Percentiles rank a stretch among this genome's conserved stretches.
Conservation (phyloP, 2,329 filamentous ascomycete species). For the Verticillium longisporum region DNA sequence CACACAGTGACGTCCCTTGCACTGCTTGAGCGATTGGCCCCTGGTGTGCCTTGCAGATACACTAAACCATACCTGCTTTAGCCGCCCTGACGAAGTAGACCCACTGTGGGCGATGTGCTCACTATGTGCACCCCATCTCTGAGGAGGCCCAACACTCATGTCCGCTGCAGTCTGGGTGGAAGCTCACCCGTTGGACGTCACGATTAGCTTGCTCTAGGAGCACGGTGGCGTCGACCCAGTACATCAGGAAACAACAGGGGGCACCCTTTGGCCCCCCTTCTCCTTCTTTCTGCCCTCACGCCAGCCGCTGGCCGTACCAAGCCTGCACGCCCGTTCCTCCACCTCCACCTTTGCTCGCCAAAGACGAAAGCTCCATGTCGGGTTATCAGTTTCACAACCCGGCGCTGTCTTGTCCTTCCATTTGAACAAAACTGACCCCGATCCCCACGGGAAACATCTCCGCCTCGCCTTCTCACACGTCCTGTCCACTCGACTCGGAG, state of each 20-base stretch:
- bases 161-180: background rate
- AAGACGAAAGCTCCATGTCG: slow-evolving; percentile 1
- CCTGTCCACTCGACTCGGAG: background rate
- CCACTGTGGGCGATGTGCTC: background rate
- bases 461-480: slow-evolving; percentile 11
- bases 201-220: background rate
- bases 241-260: background rate
- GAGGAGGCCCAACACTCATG: background rate
- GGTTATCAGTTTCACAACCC: slow-evolving; percentile 3
- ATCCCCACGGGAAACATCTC: background rate
- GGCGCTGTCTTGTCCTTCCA: background rate
- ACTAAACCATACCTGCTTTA: background rate
- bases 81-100: background rate
- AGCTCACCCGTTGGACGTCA: too few relatives aligned
- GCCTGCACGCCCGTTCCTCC: background rate
- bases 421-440: slow-evolving; percentile 1
- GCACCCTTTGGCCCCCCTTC: background rate
- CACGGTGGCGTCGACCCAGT: background rate
- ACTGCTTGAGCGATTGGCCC: background rate
- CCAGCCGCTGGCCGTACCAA: background rate
- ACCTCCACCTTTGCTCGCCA: background rate
- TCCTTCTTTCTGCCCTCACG: background rate
- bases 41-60: background rate
- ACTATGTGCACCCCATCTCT: background rate
- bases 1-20: background rate